A percentile compares a stretch with the other conserved stretches of the same genome.
Evolutionary conservation across 345 rosid species (phyloP).

Genomic region (Lepidium didymum): DNA sequence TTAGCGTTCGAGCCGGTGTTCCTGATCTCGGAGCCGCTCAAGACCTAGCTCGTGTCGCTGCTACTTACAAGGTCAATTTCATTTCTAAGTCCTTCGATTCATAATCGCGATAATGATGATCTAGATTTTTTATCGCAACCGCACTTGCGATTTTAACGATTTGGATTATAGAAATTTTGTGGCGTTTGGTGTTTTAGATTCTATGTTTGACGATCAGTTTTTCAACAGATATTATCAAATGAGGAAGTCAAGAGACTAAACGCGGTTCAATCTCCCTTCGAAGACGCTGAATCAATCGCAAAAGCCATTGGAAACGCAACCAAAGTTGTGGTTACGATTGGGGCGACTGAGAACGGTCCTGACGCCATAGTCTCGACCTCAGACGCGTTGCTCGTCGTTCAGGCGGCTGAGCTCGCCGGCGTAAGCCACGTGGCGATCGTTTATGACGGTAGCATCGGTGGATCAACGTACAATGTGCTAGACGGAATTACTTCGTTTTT

Average conservation of each 20-base stretch:
- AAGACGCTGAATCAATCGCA: constrained; percentile 71
- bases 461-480: constrained; percentile 66
- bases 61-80: constrained; percentile 58
- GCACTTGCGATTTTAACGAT: neutral
- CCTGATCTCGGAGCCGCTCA: constrained; percentile 78
- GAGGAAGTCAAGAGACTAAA: constrained; percentile 74
- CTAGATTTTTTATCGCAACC: neutral
- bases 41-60: constrained; percentile 83
- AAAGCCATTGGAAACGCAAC: constrained; percentile 97
- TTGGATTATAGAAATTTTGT: neutral
- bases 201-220: neutral
- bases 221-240: constrained; percentile 63
- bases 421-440: constrained; percentile 80
- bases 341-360: constrained; percentile 71
- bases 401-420: constrained; percentile 80
- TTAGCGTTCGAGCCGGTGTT: constrained; percentile 86
- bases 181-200: constrained; percentile 2
- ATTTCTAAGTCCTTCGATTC: neutral
- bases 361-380: constrained; percentile 46
- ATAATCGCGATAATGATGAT: neutral
- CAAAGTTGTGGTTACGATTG: constrained; percentile 79
- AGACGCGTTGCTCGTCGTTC: constrained; percentile 68
- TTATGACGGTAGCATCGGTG: constrained; percentile 40
- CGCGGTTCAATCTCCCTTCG: constrained; percentile 72
- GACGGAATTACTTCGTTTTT: constrained; percentile 80